phyloP scores from a whole-genome alignment of 805 yeast species.

The Tetrapisispora arboricola region DNA sequence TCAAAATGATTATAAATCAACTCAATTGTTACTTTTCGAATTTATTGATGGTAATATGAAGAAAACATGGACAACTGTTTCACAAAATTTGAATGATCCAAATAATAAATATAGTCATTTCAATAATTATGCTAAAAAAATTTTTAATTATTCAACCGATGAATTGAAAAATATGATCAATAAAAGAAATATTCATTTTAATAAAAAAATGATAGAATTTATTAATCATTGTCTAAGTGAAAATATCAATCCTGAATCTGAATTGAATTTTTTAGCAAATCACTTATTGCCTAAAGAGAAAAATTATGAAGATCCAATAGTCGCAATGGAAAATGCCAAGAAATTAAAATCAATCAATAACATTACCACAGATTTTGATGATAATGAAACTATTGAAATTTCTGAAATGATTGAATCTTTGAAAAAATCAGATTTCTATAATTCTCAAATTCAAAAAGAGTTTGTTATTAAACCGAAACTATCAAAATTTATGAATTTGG shows the following conservation, averaged over 20 bases:
- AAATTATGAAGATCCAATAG: constrained; percentile 50
- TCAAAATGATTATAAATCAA: constrained; percentile 21
- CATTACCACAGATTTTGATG: constrained; percentile 13
- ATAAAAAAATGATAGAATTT: constrained; percentile 30
- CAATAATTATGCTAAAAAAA: constrained; percentile 3
- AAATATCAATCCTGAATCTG: constrained; percentile 33
- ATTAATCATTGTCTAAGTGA: constrained; percentile 22
- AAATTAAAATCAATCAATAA: constrained; percentile 8
- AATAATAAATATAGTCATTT: constrained; percentile 29
- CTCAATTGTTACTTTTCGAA: constrained; percentile 61
- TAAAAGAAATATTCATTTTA: constrained; percentile 47
- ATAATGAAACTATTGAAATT: constrained; percentile 30
- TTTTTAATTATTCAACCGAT: constrained; percentile 36
- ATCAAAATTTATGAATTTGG: constrained; percentile 37
- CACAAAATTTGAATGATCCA: constrained; percentile 12
- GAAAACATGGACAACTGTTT: constrained; percentile 35
- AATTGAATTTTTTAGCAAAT: constrained; percentile 31
- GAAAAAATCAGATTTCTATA: constrained; percentile 41
- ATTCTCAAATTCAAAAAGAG: constrained; percentile 50
- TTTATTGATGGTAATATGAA: constrained; percentile 57
- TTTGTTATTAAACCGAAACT: constrained; percentile 37
- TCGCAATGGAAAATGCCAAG: constrained; percentile 38
- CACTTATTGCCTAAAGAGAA: constrained; percentile 39
- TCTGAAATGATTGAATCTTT: constrained; percentile 41
- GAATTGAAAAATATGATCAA: constrained; percentile 52